Base-by-base conservation (phyloP, 2,329 filamentous ascomycete genomes). In the Fusarium vanettenii region DNA sequence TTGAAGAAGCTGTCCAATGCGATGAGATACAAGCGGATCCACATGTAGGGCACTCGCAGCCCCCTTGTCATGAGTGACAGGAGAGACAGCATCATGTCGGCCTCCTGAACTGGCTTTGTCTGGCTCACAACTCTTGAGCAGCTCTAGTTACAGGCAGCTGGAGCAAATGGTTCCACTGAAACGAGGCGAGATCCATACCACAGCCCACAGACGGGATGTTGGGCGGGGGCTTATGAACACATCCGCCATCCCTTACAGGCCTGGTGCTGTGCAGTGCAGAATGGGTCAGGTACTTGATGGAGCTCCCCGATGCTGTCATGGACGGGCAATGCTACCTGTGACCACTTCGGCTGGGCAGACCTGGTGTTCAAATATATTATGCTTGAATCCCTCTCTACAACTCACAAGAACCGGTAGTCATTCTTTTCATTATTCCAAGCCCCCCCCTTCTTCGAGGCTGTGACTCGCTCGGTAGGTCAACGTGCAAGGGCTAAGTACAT, bases 241-340 rank as follows among this genome's bases (percentile, higher is more conserved):
- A 70, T 67, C 65, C 61, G 48, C 65, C 69, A 70, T 70, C 65
- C 64, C 60, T 69, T 67, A 50, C 64, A 72, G 70, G 48, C 48
- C 66, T 22, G 55, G 55, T n/a, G 48, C 27, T n/a, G 55, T n/a
- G 48, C 27, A 13, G 48, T 52, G n/a, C 18, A 31, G 37, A 11
- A 13, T 27, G 39, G 31, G 57, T 27, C 37, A 60, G 57, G 35
- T 27, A 45, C 59, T 61, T 61, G 27, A 20, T 25, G 14, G 41
- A 62, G 60, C 60, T 50, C 35, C 37, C 45, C 61, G 55, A 74
- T 74, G 72, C 62, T 74, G 72, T 75, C 72, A 75, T 74, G 59
- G 72, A 75, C 11, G 31, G 22, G 31, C 72, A 67, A 13, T 66
- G 39, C 8, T 57, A 43, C 61, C 41, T 57, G 66, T 75, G 73